These are phyloP conservation scores for Starmerella vaccinii DNA, from an alignment of 805 yeast species.

Conservation along the genomic window DNA sequence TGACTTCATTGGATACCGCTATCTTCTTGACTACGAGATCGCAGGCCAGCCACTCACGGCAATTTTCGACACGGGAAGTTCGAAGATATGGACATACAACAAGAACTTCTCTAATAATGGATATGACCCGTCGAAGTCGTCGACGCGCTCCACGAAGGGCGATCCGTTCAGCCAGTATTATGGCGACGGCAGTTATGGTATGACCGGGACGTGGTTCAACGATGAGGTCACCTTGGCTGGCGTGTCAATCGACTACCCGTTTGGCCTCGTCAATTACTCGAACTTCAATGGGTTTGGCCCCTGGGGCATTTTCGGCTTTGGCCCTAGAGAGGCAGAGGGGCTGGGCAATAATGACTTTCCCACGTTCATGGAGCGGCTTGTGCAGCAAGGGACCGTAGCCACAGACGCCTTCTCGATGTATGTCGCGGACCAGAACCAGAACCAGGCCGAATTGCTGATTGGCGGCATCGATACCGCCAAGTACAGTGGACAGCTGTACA, in stretches of 20 bases:
- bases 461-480: slow-evolving; percentile 38
- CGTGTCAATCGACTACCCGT: slow-evolving; percentile 43
- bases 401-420: slow-evolving; percentile 38
- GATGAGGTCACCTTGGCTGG: slow-evolving; percentile 50
- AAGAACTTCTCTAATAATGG: slow-evolving; percentile 19
- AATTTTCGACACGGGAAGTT: slow-evolving; percentile 58
- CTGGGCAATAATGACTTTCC: slow-evolving; percentile 16
- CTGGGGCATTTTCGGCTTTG: slow-evolving; percentile 29
- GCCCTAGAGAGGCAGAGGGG: slow-evolving; percentile 28
- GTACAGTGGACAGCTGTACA: slow-evolving; percentile 32
- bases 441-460: slow-evolving; percentile 32
- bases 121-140: slow-evolving; percentile 23
- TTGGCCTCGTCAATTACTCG: slow-evolving; percentile 62
- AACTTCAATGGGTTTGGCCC: slow-evolving; percentile 36
- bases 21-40: slow-evolving; percentile 6
- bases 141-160: slow-evolving; percentile 15
- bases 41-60: slow-evolving; percentile 44
- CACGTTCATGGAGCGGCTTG: slow-evolving; percentile 27
- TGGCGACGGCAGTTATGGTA: slow-evolving; percentile 23
- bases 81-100: slow-evolving; percentile 53
- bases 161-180: slow-evolving; percentile 5
- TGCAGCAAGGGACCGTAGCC: slow-evolving; percentile 32
- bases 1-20: background rate
- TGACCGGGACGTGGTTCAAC: slow-evolving; percentile 47
- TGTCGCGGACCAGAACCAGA: slow-evolving; percentile 23